Evolutionary conservation across 768 basidiomycete genomes (phyloP).

Genomic region (Leccinum ochraceum): DNA sequence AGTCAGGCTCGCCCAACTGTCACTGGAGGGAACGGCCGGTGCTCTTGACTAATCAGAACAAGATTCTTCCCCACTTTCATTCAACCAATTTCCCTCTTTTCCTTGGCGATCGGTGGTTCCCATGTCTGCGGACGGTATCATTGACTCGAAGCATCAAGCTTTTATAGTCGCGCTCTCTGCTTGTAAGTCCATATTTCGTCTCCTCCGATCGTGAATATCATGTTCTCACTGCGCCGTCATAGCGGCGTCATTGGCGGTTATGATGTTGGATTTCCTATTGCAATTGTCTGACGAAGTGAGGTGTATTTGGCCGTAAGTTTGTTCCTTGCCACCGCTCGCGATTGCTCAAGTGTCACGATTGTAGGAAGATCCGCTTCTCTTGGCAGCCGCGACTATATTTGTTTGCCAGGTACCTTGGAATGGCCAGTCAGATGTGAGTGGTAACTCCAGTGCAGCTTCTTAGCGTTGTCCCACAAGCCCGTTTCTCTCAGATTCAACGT

Average conservation of each 20-base stretch:
- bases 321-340: not conserved
- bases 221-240: too few relatives aligned
- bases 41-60: not conserved
- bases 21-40: not conserved
- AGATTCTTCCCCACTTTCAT: not conserved
- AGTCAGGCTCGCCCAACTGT: not conserved
- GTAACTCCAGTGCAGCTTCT: not conserved
- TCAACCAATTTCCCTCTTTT: not conserved
- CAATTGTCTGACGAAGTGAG: constrained; percentile 12
- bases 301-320: constrained; percentile 23
- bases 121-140: not conserved
- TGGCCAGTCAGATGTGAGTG: constrained; percentile 23
- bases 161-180: not conserved
- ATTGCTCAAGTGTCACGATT: not conserved
- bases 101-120: not conserved
- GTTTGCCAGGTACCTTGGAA: constrained; percentile 18
- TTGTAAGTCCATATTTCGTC: not conserved
- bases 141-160: not conserved
- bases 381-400: constrained; percentile 16
- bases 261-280: constrained; percentile 17
- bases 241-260: constrained; percentile 5
- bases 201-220: not conserved
- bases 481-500: constrained; percentile 21
- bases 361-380: constrained; percentile 8
- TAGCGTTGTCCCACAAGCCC: not conserved